Conservation (phyloP, 78 protist genomes). For the Dictyostelium capitatum region DNA sequence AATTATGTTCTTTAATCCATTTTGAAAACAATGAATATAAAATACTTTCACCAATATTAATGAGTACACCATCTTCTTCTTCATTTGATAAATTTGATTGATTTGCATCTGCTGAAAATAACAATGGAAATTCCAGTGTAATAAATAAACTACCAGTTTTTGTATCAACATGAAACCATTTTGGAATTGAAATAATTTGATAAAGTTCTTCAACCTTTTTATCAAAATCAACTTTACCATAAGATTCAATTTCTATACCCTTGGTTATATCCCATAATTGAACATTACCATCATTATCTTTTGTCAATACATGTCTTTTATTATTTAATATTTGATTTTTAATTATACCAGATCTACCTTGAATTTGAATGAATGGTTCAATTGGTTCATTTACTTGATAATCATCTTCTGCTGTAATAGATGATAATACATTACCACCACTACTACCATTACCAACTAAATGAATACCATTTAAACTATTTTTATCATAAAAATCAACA, state of each 20-base stretch:
- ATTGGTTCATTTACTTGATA: background rate
- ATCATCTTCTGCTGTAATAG: background rate
- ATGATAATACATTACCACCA: background rate
- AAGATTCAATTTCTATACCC: constrained; percentile 26
- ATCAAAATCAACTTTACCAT: constrained; percentile 75
- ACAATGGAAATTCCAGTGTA: constrained; percentile 43
- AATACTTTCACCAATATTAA: constrained; percentile 43
- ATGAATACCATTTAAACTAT: background rate
- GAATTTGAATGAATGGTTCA: constrained; percentile 4
- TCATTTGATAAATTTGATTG: constrained; percentile 13
- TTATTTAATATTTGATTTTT: constrained; percentile 59
- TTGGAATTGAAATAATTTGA: constrained; percentile 36
- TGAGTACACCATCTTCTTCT: background rate
- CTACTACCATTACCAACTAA: background rate
- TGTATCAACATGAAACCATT: constrained; percentile 58
- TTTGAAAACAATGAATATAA: constrained; percentile 22
- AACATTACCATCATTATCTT: constrained; percentile 31
- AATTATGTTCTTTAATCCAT: background rate
- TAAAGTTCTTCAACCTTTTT: constrained; percentile 17
- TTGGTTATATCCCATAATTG: constrained; percentile 68
- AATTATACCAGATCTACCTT: constrained; percentile 68
- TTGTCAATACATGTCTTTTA: constrained; percentile 50
- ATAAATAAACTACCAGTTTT: constrained; percentile 67
- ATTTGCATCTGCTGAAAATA: constrained; percentile 25
- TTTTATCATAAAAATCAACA: background rate